Conservation (phyloP, 306 rosid genomes). For the Trichosanthes cucumerina region DNA sequence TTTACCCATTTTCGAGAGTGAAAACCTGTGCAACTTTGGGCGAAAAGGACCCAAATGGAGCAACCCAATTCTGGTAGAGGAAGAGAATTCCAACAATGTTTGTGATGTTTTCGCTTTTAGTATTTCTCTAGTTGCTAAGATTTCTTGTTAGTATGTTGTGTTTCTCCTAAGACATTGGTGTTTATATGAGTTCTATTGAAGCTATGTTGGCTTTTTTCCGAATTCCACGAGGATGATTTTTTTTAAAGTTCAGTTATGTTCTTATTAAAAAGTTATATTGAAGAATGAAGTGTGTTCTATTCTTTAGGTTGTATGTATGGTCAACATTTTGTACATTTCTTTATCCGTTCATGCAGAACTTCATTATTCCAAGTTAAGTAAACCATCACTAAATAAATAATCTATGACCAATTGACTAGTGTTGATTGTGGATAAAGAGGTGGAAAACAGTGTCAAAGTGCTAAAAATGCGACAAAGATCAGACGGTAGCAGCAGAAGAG, state of each 20-base stretch:
- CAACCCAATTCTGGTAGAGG: conserved; percentile 26
- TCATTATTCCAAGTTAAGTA: not conserved
- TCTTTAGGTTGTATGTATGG: not conserved
- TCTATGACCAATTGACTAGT: not conserved
- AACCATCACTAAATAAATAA: not conserved
- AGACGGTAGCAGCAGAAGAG: conserved; percentile 44
- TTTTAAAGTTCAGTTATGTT: not conserved
- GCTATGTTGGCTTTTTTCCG: not conserved
- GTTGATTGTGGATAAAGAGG: conserved; percentile 43
- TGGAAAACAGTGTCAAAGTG: conserved; percentile 62
- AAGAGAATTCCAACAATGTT: conserved; percentile 33
- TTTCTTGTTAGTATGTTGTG: not conserved
- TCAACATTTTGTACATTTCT: not conserved
- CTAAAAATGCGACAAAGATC: conserved; percentile 71
- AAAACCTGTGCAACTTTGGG: conserved; percentile 47
- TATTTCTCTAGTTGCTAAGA: not conserved
- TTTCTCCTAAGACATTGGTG: not conserved
- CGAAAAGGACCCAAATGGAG: conserved; percentile 33
- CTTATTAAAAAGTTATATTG: not conserved
- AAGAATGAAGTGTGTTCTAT: not conserved
- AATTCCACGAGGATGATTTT: not conserved
- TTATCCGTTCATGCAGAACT: not conserved
- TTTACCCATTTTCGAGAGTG: conserved; percentile 16
- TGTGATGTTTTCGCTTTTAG: not conserved
- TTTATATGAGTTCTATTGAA: not conserved